Evolutionary conservation across 768 basidiomycete species (phyloP), one percentile per base, ranked within the genome.

Genomic region (Boletus tomentosulus): DNA sequence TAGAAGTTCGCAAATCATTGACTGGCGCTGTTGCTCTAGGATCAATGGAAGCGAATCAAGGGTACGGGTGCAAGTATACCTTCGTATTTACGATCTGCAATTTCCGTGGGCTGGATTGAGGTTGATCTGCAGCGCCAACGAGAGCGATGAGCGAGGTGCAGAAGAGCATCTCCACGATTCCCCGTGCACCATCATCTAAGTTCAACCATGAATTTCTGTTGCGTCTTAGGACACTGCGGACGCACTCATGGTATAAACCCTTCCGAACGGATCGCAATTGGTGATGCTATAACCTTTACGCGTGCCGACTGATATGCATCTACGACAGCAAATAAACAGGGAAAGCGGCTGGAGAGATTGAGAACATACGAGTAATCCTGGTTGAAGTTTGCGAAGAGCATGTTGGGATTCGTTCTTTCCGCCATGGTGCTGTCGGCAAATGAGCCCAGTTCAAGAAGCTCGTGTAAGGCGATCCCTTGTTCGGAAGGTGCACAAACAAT

Each of bases 131-230:
- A 3, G 93, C 92, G 8, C 97, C 97, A 22, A 98, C 97, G 31
- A 99, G 80, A 1, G 97, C 97, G 45, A 99, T 92, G 57, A 99
- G 82, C 22, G 94, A 97, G 6, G 97, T 99, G 74, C 95, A 98
- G 76, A 99, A 99, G 55, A 99, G 78, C 97, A 99, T 99, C 73
- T 99, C 97, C 15, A 98, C 96, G 57, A 97, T 97, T 24, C 94
- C 93, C 16, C 90, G 82, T 2, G 96, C 92, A 8, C 96, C 95
- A 55, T 98, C 94, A 62, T 89, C 96, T 92, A 56, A 27, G 52
- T 49, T 51, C n/a, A 34, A 2, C 2, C 25, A 42, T 25, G n/a
- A 30, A 48, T 27, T 47, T 8, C n/a, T 22, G 43, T 30, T 46
- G 33, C 28, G 37, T 12, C 41, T 39, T 19, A 37, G 47, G 43